Conservation (phyloP, 208 protist species). For the Willaertia magna region DNA sequence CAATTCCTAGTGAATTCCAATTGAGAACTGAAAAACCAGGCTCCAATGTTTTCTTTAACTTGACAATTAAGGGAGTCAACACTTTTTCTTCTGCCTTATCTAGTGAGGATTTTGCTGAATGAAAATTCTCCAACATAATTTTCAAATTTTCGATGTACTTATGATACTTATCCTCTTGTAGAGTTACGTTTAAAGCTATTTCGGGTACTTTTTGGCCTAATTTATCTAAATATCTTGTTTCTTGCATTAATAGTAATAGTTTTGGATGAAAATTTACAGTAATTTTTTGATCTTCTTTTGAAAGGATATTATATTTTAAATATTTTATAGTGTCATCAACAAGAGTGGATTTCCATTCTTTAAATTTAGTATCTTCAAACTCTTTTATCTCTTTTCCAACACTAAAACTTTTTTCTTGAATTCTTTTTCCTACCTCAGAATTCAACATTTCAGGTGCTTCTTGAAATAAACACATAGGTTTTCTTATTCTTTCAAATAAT, state of each 20-base stretch:
- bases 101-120: slow-evolving; percentile 45
- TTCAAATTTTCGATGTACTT: slow-evolving; percentile 80
- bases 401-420: slow-evolving; percentile 75
- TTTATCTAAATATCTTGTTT: slow-evolving; percentile 90
- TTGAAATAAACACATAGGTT: slow-evolving; percentile 84
- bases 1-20: slow-evolving; percentile 94
- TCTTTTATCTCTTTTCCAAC: slow-evolving; percentile 80
- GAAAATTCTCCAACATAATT: slow-evolving; percentile 74
- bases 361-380: slow-evolving; percentile 70
- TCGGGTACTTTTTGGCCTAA: slow-evolving; percentile 87
- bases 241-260: slow-evolving; percentile 82
- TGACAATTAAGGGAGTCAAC: slow-evolving; percentile 58
- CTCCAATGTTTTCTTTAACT: slow-evolving; percentile 69
- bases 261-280: slow-evolving; percentile 80
- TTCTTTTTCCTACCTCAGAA: slow-evolving; percentile 66
- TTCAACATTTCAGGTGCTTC: slow-evolving; percentile 66
- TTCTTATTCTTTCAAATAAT: slow-evolving; percentile 90
- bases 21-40: slow-evolving; percentile 88
- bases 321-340: slow-evolving; percentile 56
- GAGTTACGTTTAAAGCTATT: slow-evolving; percentile 84
- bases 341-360: slow-evolving; percentile 72
- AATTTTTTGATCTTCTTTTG: slow-evolving; percentile 21
- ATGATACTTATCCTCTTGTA: slow-evolving; percentile 94
- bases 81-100: slow-evolving; percentile 75
- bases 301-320: slow-evolving; percentile 74